Evolutionary conservation across 2,329 filamentous ascomycete genomes (phyloP).

Genomic region (Tolypocladium pustulatum): DNA sequence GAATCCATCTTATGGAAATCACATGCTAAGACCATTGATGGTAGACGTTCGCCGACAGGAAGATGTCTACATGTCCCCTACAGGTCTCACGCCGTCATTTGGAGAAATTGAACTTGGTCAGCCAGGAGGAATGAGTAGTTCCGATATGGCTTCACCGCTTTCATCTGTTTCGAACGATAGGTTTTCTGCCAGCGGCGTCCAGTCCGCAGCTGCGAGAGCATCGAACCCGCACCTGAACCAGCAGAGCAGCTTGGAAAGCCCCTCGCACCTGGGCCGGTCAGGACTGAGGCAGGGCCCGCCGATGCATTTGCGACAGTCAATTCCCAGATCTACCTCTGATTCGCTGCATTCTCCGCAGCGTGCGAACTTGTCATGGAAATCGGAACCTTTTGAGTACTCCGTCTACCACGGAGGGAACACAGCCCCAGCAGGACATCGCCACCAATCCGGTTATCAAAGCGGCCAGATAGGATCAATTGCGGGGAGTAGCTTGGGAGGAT

Average conservation of each 20-base stretch:
- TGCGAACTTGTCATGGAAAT: conserved; percentile 54
- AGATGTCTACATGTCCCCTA: conserved; percentile 56
- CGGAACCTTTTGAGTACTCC: conserved; percentile 46
- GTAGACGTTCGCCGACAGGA: conserved; percentile 57
- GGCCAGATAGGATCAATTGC: conserved; percentile 27
- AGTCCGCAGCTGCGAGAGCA: conserved; percentile 32
- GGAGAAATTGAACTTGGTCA: conserved; percentile 55
- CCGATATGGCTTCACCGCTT: conserved; percentile 48
- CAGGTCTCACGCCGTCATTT: conserved; percentile 57
- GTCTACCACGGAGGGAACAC: conserved; percentile 35
- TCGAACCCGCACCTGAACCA: conserved; percentile 32
- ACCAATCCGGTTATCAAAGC: conserved; percentile 38
- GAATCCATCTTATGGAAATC: conserved; percentile 41
- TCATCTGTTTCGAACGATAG: conserved; percentile 44
- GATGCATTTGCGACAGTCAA: conserved; percentile 46
- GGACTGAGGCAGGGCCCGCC: conserved; percentile 44
- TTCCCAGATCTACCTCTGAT: conserved; percentile 46
- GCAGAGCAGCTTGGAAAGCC: not conserved
- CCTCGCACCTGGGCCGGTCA: conserved; percentile 29
- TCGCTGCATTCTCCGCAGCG: conserved; percentile 48
- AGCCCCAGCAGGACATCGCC: conserved; percentile 35
- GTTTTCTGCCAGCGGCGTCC: conserved; percentile 22
- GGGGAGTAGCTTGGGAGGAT: conserved; percentile 29
- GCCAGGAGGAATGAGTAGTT: conserved; percentile 34
- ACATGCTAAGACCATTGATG: conserved; percentile 57